Evolutionary conservation across 257 asterid genomes (phyloP), one percentile per base, ranked within the genome.

Genomic region (Solanum tarijense): DNA sequence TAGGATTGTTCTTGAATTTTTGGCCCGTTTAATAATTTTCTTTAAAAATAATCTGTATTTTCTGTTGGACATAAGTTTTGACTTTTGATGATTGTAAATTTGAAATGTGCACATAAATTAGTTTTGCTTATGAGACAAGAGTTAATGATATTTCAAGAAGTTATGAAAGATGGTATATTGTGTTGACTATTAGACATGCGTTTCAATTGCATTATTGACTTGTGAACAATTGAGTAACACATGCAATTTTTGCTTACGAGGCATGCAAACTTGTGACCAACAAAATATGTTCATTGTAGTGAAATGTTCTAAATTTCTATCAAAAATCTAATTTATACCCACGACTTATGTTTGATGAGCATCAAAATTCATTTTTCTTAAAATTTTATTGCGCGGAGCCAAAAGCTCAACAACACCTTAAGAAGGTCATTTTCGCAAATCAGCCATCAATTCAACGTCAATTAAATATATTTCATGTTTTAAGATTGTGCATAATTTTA

Each of bases 331-430:
- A 31, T 65, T 71, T 69, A 69, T 6, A 29, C 21, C 4, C 2
- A 29, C 2, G 13, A 12, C 6, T 69, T 34, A 34, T 32, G 1
- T 18, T 0, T 0, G 4, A 72, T 0, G 1, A 72, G 1, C 8
- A 8, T 18, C 2, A 31, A 29, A 29, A 5, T 2, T 14, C 11
- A 31, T 29, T 29, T 29, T 29, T 69, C 5, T 69, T 31, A 31
- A 69, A 31, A 14, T 2, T 6, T 27, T 29, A 6, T 16, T 14
- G 2, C 34, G 3, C 11, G 12, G 12, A 31, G 1, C 1, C 16
- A 34, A 72, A 34, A 29, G 3, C 0, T 69, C 18, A 25, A 25
- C 0, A 27, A 12, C 20, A 66, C 74, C 9, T 12, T 12, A 12
- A 1, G 9, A 5, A 71, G 7, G 9, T 7, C 25, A 29, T 29